phyloP scores from a whole-genome alignment of 306 rosid genomes.

The Gleditsia sinensis region DNA sequence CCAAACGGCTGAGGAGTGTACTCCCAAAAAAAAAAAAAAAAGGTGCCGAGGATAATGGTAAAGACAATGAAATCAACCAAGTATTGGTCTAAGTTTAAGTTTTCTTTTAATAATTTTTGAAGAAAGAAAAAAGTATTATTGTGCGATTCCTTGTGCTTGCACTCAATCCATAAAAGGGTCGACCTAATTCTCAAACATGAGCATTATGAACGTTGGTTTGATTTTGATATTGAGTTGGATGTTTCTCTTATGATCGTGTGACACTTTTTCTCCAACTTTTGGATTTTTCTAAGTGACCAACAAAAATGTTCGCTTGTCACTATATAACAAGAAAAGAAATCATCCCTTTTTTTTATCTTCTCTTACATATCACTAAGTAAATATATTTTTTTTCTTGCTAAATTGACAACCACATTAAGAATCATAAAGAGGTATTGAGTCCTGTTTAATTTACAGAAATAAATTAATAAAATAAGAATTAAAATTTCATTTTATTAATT shows the following conservation, averaged over 20 bases:
- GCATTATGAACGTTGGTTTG: neutral
- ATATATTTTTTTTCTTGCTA: neutral
- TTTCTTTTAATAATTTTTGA: too few relatives aligned
- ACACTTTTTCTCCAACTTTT: neutral
- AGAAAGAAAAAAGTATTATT: neutral
- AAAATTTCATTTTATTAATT: too few relatives aligned
- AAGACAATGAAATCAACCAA: too few relatives aligned
- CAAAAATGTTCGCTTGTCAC: neutral
- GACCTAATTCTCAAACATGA: constrained; percentile 2
- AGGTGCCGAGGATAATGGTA: too few relatives aligned
- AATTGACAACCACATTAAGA: too few relatives aligned
- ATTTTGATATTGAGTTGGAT: neutral
- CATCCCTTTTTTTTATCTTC: neutral
- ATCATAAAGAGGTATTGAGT: too few relatives aligned
- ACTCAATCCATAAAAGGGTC: neutral
- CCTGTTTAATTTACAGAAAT: too few relatives aligned
- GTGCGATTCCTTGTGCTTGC: neutral
- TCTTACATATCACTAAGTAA: neutral
- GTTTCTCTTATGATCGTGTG: neutral
- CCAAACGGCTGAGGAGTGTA: constrained; percentile 12
- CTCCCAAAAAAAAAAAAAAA: too few relatives aligned
- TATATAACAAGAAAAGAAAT: neutral
- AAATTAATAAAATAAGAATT: too few relatives aligned
- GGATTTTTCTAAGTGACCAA: neutral
- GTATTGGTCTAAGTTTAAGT: too few relatives aligned